Percentiles rank a stretch among this genome's conserved stretches.
Conservation (phyloP, 75 land plant genomes). For the Picea sitchensis region DNA sequence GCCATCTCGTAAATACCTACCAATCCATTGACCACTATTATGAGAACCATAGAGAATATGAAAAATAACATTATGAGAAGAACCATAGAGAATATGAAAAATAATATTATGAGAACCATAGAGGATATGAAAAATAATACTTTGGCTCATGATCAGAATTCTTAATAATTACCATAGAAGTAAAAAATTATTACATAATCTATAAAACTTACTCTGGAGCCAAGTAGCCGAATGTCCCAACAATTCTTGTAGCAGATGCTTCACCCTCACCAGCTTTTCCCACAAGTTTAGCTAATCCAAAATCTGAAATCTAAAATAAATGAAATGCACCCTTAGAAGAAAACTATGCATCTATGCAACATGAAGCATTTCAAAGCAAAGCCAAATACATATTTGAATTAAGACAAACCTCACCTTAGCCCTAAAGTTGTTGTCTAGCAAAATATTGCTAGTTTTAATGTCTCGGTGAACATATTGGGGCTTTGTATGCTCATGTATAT, state of each 20-base stretch:
- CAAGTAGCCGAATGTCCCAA: constrained; percentile 73
- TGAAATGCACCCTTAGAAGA: background rate
- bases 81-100: too few species aligned
- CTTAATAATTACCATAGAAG: too few species aligned
- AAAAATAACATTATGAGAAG: background rate
- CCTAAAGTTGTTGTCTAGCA: constrained; percentile 66
- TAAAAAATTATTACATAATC: too few species aligned
- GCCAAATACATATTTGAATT: background rate
- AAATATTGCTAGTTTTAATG: constrained; percentile 83
- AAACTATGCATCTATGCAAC: background rate
- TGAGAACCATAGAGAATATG: background rate
- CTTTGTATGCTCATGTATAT: constrained; percentile 86
- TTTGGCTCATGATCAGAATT: too few species aligned
- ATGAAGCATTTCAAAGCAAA: background rate
- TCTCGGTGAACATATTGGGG: constrained; percentile 86
- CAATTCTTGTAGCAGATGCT: constrained; percentile 35
- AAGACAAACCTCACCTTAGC: constrained; percentile 57
- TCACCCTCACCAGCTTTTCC: constrained; percentile 38
- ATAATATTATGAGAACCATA: background rate
- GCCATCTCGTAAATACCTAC: constrained; percentile 78
- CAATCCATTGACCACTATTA: background rate
- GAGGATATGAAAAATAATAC: too few species aligned
- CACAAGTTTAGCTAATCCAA: constrained; percentile 69
- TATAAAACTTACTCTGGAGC: constrained; percentile 53
- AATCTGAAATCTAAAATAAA: constrained; percentile 56